Base-by-base conservation (phyloP, 345 rosid genomes). In the Ceriops decandra region DNA sequence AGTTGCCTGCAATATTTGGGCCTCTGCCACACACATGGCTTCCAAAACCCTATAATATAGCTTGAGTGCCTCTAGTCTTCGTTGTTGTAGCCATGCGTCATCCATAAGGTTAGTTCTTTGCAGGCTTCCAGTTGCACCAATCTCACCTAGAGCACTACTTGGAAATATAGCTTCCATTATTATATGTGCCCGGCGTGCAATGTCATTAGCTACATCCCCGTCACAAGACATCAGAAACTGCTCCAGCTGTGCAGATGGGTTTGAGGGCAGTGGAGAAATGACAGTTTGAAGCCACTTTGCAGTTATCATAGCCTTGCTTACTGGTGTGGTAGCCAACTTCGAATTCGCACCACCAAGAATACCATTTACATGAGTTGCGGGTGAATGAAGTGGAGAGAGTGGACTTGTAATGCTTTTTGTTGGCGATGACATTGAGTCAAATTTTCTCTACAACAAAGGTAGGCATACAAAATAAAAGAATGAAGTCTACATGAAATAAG, bases 121-220 rank as follows among this genome's bases (percentile, higher is more conserved):
- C 72, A 85, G 78, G 71, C 79, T 42, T 13, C 19, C 95, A 57
- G 89, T 67, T 33, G 77, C 79, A 85, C 83, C 79, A 8, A 80
- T 85, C 71, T 86, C 97, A 56, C 92, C 86, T 57, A 80, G 65
- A 57, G 87, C 71, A 70, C 87, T 88, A 72, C 86, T 86, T 1
- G 98, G 99, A 74, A 91, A 91, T 80, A 90, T 91, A 69, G 98
- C 99, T 79, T 91, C 97, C 79, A 91, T 57, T 67, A 95, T 91
- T 76, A 91, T 85, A 36, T 85, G 83, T 61, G 96, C 98, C 78
- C 99, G 87, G 26, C 84, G 85, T 32, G 74, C 72, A 72, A 95
- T 87, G 74, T 88, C 98, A 79, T 60, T 75, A 49, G 92, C 87
- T 49, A 88, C 93, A 80, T 91, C 98, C 67, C 70, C 83, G 75